Percentiles rank a stretch among this genome's conserved stretches.
Evolutionary conservation across 1,139 yeast species (phyloP).

Genomic region (Yarrowia galli): DNA sequence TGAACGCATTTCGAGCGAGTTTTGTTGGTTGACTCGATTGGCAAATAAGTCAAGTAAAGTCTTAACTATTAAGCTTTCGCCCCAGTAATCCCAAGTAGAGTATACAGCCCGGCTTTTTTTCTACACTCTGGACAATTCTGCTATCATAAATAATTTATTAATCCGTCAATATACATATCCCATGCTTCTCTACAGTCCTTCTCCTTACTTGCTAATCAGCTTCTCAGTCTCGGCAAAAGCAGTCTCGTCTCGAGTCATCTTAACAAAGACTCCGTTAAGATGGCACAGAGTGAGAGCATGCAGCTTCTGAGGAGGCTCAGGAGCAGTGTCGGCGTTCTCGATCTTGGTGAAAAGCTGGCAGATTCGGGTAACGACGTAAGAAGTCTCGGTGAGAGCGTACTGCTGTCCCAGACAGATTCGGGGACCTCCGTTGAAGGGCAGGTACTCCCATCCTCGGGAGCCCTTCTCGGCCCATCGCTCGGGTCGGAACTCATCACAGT

Average conservation of each 20-base stretch:
- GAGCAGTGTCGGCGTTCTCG: constrained; percentile 11
- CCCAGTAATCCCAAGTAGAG: too few relatives aligned
- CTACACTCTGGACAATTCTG: neutral
- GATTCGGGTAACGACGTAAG: constrained; percentile 58
- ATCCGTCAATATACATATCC: neutral
- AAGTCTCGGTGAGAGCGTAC: constrained; percentile 63
- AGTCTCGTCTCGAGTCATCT: constrained; percentile 27
- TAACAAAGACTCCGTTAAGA: constrained; percentile 14
- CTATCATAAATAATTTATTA: constrained; percentile 15
- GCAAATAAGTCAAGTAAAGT: too few relatives aligned
- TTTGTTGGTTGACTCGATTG: too few relatives aligned
- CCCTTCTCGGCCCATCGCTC: constrained; percentile 57
- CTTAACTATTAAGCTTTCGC: too few relatives aligned
- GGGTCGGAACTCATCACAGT: constrained; percentile 58
- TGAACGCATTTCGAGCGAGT: too few relatives aligned
- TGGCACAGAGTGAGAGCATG: constrained; percentile 34
- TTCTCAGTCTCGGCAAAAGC: constrained; percentile 4
- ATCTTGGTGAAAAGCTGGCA: constrained; percentile 49
- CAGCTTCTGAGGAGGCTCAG: constrained; percentile 7
- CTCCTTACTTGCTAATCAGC: neutral
- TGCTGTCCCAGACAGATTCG: constrained; percentile 67
- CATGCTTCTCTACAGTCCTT: too few relatives aligned
- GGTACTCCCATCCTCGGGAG: constrained; percentile 47
- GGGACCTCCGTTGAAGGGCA: constrained; percentile 65
- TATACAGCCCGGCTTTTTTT: too few relatives aligned